Conservation (phyloP, 208 protist genomes). For the Acanthamoeba healyi region DNA sequence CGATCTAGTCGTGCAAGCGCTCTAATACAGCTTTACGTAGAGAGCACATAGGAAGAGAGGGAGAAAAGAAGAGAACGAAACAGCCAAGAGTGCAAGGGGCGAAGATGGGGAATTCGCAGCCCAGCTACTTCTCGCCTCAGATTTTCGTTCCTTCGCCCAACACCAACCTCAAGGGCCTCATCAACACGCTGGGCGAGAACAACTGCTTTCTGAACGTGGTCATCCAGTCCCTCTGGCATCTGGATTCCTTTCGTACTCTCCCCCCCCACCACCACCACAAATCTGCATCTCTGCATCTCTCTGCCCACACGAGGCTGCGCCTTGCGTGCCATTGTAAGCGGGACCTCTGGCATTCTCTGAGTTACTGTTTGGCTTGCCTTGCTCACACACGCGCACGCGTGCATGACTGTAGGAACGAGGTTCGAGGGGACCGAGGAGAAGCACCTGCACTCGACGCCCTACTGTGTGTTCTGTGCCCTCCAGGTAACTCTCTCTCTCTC, state of each 20-base stretch:
- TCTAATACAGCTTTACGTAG: no score
- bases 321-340: not conserved
- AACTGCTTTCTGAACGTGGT: constrained; percentile 73
- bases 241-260: constrained; percentile 47
- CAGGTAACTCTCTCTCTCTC: not conserved
- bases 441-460: not conserved
- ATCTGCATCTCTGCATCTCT: not conserved
- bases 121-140: constrained; percentile 63
- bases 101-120: constrained; percentile 56
- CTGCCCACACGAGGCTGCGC: not conserved
- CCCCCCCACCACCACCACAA: no score
- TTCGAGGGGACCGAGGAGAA: constrained; percentile 38
- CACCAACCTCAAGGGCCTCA: constrained; percentile 59
- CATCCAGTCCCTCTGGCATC: constrained; percentile 66
- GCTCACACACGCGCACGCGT: not conserved
- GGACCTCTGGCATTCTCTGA: not conserved
- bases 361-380: not conserved
- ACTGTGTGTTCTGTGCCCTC: constrained; percentile 68
- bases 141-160: constrained; percentile 61
- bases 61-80: not conserved
- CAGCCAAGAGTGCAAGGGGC: no score
- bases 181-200: constrained; percentile 62
- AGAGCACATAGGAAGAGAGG: no score
- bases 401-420: not conserved
- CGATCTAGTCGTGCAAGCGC: no score